Percentiles rank a stretch among this genome's conserved stretches.
Evolutionary conservation across 2,329 filamentous ascomycete species (phyloP).

Genomic region (Talaromyces piceae): DNA sequence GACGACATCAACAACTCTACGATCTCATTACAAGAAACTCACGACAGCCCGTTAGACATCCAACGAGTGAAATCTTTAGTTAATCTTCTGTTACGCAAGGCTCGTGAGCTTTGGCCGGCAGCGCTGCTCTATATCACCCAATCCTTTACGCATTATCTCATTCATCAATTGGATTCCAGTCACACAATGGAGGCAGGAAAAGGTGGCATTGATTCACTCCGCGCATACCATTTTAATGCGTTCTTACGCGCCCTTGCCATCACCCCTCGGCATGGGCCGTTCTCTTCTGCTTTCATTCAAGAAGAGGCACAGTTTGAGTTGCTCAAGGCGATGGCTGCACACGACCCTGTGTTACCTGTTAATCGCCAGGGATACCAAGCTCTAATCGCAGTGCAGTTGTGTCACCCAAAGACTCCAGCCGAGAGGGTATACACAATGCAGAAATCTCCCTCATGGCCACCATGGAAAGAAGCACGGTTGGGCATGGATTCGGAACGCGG

Average conservation of each 20-base stretch:
- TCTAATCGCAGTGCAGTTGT: conserved; percentile 49
- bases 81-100: conserved; percentile 44
- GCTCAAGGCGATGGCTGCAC: conserved; percentile 49
- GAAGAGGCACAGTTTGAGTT: conserved; percentile 52
- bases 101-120: conserved; percentile 43
- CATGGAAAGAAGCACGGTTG: conserved; percentile 56
- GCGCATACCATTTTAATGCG: conserved; percentile 42
- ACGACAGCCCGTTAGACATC: conserved; percentile 17
- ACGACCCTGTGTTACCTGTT: conserved; percentile 48
- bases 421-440: conserved; percentile 53
- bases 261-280: conserved; percentile 43
- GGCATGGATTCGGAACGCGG: conserved; percentile 54
- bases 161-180: conserved; percentile 7
- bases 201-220: conserved; percentile 17
- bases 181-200: neutral
- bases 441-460: conserved; percentile 57
- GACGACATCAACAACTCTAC: conserved; percentile 3
- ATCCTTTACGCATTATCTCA: conserved; percentile 31
- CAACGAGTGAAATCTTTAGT: conserved; percentile 35
- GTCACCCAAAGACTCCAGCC: conserved; percentile 47
- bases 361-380: conserved; percentile 52
- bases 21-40: conserved; percentile 1
- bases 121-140: conserved; percentile 36
- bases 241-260: conserved; percentile 43
- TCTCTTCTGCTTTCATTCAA: conserved; percentile 42